phyloP scores from a whole-genome alignment of 116 monocot genomes.

The Dioscorea cayenensis region DNA sequence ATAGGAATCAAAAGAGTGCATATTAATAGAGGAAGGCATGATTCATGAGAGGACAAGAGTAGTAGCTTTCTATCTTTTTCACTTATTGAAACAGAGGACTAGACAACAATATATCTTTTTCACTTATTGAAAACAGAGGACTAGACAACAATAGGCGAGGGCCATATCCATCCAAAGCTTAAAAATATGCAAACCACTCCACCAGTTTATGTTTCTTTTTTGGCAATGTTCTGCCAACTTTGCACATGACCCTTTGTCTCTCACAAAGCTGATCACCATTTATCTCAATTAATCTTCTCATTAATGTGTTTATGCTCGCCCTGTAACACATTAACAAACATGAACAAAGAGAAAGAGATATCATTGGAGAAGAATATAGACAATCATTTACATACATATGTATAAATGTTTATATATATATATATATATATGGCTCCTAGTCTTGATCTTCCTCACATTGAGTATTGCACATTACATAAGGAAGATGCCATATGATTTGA shows the following conservation, averaged over 20 bases:
- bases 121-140: neutral
- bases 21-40: neutral
- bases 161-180: neutral
- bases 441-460: neutral
- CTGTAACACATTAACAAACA: no score
- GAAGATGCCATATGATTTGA: constrained; percentile 29
- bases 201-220: neutral
- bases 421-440: no score
- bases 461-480: neutral
- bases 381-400: no score
- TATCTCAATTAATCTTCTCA: no score
- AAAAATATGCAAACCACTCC: neutral
- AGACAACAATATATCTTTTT: neutral
- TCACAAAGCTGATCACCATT: no score
- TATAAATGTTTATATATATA: no score
- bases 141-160: no score
- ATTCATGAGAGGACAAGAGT: neutral
- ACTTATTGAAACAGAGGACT: neutral
- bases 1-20: neutral
- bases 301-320: no score
- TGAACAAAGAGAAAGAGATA: no score
- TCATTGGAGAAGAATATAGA: no score
- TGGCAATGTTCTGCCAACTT: no score
- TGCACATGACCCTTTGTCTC: no score
- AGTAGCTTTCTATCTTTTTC: constrained; percentile 1